A percentile compares a stretch with the other conserved stretches of the same genome.
Evolutionary conservation across 805 yeast genomes (phyloP).

Genomic region (Candida easanensis): DNA sequence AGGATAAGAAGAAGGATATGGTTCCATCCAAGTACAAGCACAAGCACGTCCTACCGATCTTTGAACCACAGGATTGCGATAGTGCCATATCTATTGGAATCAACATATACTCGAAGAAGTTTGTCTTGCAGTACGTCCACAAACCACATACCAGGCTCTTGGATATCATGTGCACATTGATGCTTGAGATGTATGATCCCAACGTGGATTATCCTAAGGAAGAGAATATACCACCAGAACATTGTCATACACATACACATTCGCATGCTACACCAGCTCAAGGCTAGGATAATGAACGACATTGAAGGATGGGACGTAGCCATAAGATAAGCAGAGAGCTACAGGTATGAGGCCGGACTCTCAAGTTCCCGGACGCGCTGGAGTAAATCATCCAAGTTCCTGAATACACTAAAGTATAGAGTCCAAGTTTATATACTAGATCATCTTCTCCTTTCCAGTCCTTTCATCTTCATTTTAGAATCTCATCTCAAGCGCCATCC

Average conservation of each 20-base stretch:
- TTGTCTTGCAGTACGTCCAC: slow-evolving; percentile 22
- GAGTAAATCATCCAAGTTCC: no score
- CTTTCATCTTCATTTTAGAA: no score
- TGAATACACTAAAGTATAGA: no score
- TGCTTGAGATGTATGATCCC: slow-evolving; percentile 20
- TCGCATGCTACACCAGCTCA: no score
- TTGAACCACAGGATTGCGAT: slow-evolving; percentile 18
- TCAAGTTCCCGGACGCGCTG: no score
- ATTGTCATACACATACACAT: not conserved
- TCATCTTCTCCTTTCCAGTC: no score
- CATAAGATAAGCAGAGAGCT: no score
- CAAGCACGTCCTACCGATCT: slow-evolving; percentile 6
- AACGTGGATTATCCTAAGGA: slow-evolving; percentile 6
- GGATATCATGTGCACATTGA: slow-evolving; percentile 20
- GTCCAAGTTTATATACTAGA: no score
- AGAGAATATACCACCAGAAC: not conserved
- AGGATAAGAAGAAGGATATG: slow-evolving; percentile 23
- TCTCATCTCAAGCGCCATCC: no score
- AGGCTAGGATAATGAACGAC: no score
- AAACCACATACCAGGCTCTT: slow-evolving; percentile 20
- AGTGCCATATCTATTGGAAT: slow-evolving; percentile 22
- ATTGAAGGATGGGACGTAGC: no score
- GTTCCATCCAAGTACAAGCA: slow-evolving; percentile 19
- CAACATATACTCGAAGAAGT: slow-evolving; percentile 23
- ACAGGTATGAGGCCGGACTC: no score